A percentile compares a stretch with the other conserved stretches of the same genome.
Evolutionary conservation across 208 protist genomes (phyloP).

Genomic region (Angomonas desouzai): DNA sequence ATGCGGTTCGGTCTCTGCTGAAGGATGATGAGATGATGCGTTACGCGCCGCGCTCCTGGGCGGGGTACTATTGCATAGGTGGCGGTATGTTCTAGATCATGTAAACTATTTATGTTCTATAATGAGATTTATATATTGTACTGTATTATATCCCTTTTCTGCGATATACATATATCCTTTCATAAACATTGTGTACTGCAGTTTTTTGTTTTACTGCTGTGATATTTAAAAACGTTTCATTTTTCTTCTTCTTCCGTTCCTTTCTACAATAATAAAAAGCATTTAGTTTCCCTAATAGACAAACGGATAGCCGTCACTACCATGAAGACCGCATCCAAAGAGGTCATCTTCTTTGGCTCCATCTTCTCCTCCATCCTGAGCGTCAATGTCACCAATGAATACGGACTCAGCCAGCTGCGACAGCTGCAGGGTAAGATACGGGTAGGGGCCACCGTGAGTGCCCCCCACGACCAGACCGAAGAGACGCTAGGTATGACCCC

Average conservation of each 20-base stretch:
- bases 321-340: slow-evolving; percentile 4
- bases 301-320: not conserved
- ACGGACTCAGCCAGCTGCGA: slow-evolving; percentile 28
- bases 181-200: too few relatives aligned
- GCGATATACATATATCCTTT: too few relatives aligned
- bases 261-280: slow-evolving; percentile 8
- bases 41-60: slow-evolving; percentile 72
- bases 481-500: slow-evolving; percentile 44
- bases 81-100: slow-evolving; percentile 39
- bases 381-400: slow-evolving; percentile 36
- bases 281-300: slow-evolving; percentile 2
- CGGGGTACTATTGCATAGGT: slow-evolving; percentile 82
- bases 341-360: slow-evolving; percentile 67
- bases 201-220: too few relatives aligned
- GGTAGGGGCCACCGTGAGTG: slow-evolving; percentile 29
- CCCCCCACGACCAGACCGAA: slow-evolving; percentile 22
- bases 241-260: too few relatives aligned
- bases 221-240: too few relatives aligned
- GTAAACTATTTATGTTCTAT: too few relatives aligned
- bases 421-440: slow-evolving; percentile 27
- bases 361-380: slow-evolving; percentile 47
- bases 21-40: slow-evolving; percentile 35
- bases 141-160: not conserved
- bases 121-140: slow-evolving; percentile 5
- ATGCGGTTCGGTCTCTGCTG: slow-evolving; percentile 61